These are phyloP conservation scores for Phytophthora palmivora DNA, from an alignment of 352 stramenopile species.

Conservation along the genomic window DNA sequence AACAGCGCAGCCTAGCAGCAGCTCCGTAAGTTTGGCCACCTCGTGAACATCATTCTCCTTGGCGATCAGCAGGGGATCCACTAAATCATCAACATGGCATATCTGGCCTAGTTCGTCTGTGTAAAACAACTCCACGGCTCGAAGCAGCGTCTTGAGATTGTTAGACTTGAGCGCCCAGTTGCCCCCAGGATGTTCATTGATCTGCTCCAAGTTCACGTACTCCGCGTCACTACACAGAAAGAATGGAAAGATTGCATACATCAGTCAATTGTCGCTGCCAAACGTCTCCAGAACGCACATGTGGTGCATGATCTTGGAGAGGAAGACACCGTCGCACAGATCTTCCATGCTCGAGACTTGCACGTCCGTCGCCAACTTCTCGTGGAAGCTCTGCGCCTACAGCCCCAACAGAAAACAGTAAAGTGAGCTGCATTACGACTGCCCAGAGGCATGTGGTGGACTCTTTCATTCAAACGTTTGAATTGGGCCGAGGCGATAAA, in stretches of 20 bases:
- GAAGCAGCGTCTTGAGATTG: slow-evolving; percentile 84
- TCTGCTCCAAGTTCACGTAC: slow-evolving; percentile 81
- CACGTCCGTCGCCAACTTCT: slow-evolving; percentile 54
- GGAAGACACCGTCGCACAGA: slow-evolving; percentile 83
- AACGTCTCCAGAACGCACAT: slow-evolving; percentile 60
- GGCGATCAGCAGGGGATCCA: slow-evolving; percentile 72
- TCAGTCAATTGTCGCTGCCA: slow-evolving; percentile 8
- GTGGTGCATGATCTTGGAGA: slow-evolving; percentile 86
- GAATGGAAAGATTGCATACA: slow-evolving; percentile 3
- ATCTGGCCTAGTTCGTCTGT: slow-evolving; percentile 82
- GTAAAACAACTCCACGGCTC: slow-evolving; percentile 83
- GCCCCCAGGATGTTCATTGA: slow-evolving; percentile 58
- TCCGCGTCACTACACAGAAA: slow-evolving; percentile 63
- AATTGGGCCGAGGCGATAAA: too few species aligned
- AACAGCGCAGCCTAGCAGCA: slow-evolving; percentile 81
- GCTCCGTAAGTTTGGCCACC: slow-evolving; percentile 70
- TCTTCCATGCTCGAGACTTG: slow-evolving; percentile 54
- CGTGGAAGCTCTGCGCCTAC: slow-evolving; percentile 81
- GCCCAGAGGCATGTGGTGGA: too few species aligned
- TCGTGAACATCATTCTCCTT: slow-evolving; percentile 77
- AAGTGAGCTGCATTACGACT: not conserved
- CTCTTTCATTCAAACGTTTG: too few species aligned
- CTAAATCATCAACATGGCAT: slow-evolving; percentile 72
- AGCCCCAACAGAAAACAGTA: slow-evolving; percentile 7
- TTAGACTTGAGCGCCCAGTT: slow-evolving; percentile 85